Evolutionary conservation across 768 basidiomycete species (phyloP), one percentile per base, ranked within the genome.

Genomic region (Phaeotremella fagi): DNA sequence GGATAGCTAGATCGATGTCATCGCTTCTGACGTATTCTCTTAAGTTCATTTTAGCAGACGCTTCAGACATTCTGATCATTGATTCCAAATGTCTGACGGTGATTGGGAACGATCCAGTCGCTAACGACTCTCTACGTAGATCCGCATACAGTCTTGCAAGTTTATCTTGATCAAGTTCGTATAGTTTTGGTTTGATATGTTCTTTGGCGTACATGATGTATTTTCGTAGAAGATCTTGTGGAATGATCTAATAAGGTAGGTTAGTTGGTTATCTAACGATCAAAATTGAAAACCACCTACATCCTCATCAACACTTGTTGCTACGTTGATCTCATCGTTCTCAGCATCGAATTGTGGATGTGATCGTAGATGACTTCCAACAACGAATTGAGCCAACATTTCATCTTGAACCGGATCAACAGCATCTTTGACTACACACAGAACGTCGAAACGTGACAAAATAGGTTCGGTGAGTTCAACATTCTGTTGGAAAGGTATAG

Each of bases 141-240:
- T 99, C 95, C 20, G 89, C 85, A 73, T 95, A 99, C 37, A 99
- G 82, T n/a, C 85, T 81, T 4, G 91, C 80, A 22, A 98, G 81
- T 77, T 98, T 98, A 70, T 97, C 90, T 69, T 90, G 88, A 74
- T 99, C 95, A 62, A 98, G 80, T 64, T 97, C 88, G 67, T 88
- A 88, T 48, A 99, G 79, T 75, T 97, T 94, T 1, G 95, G 95
- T 61, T 82, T 80, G 58, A 97, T 84, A 71, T 85, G 87, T 68
- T 98, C 95, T 55, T 90, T 83, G 0, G 92, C 90, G 67, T 98
- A 98, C 88, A 98, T 94, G 78, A 98, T 97, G 75, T 98, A 99
- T 73, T 98, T 99, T 47, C 88, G 84, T 23, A 99, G 82, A 29
- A 94, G 76, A 59, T 98, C 92, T 79, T 99, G 95, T 0, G 94